These are phyloP conservation scores for Biscogniauxia marginata DNA, from an alignment of 2,329 filamentous ascomycete genomes.

Conservation along the genomic window DNA sequence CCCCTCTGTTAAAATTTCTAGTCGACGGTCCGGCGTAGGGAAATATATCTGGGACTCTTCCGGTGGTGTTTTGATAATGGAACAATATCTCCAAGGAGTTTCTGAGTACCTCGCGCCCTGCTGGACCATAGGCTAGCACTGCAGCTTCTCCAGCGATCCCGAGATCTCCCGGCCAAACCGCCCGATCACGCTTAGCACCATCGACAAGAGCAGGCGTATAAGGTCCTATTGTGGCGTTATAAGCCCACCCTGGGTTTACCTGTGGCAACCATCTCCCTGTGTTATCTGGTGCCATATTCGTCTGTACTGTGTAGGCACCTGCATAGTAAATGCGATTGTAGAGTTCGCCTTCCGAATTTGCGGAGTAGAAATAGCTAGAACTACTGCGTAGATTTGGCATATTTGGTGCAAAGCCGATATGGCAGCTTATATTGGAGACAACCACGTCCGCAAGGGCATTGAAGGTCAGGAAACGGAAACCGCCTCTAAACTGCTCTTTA, in stretches of 20 bases:
- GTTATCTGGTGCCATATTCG: conserved; percentile 31
- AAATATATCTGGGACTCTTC: conserved; percentile 9
- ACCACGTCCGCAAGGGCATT: conserved; percentile 22
- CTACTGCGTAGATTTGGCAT: conserved; percentile 41
- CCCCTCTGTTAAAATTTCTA: conserved; percentile 16
- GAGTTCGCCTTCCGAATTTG: conserved; percentile 36
- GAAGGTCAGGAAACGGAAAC: conserved; percentile 44
- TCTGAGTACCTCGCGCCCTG: conserved; percentile 42
- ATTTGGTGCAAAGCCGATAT: conserved; percentile 32
- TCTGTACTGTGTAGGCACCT: conserved; percentile 39
- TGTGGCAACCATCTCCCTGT: conserved; percentile 34
- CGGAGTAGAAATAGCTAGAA: conserved; percentile 43
- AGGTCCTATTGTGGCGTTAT: conserved; percentile 33
- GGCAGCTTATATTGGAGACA: conserved; percentile 27
- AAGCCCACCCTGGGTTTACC: conserved; percentile 40
- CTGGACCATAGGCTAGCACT: conserved; percentile 49
- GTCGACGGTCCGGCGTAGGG: conserved; percentile 26
- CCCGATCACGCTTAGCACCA: conserved; percentile 53
- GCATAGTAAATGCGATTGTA: conserved; percentile 48
- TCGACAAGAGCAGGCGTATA: conserved; percentile 40
- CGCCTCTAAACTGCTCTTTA: conserved; percentile 39
- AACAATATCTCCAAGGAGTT: conserved; percentile 46
- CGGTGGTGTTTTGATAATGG: conserved; percentile 31
- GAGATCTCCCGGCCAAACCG: conserved; percentile 60
- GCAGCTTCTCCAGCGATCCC: conserved; percentile 50